Evolutionary conservation across 257 asterid species (phyloP).

Genomic region (Fraxinus excelsior): DNA sequence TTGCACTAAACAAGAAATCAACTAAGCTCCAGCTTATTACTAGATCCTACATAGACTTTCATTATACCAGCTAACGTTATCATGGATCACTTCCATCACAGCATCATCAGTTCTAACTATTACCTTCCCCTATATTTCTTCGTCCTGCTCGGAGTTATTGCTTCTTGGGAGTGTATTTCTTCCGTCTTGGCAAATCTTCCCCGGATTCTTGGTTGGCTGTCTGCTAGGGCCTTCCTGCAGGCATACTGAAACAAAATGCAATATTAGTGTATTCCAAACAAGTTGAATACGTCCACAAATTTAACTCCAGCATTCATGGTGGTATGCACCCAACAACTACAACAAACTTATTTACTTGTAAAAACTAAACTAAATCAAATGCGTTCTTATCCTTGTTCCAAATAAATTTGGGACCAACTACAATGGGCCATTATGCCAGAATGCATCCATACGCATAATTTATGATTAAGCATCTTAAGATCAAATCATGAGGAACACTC

Average conservation of each 20-base stretch:
- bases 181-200: constrained; percentile 93
- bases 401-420: not conserved
- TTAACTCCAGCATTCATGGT: not conserved
- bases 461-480: not conserved
- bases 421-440: not conserved
- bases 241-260: constrained; percentile 58
- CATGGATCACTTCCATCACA: constrained; percentile 10
- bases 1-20: constrained; percentile 26
- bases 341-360: not conserved
- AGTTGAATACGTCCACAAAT: not conserved
- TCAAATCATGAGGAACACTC: not conserved
- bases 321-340: not conserved
- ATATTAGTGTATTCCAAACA: constrained; percentile 3
- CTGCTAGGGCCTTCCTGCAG: constrained; percentile 97
- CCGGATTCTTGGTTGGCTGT: constrained; percentile 90
- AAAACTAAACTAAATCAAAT: not conserved
- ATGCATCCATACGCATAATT: not conserved
- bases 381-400: not conserved
- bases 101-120: constrained; percentile 10
- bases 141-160: constrained; percentile 28
- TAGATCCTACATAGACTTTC: constrained; percentile 30
- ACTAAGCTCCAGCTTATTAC: constrained; percentile 35
- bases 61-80: constrained; percentile 17
- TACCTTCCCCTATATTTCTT: constrained; percentile 18
- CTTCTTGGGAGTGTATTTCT: constrained; percentile 49